Base-by-base conservation (phyloP, 352 stramenopile genomes). In the Globisporangium uncinulatum region DNA sequence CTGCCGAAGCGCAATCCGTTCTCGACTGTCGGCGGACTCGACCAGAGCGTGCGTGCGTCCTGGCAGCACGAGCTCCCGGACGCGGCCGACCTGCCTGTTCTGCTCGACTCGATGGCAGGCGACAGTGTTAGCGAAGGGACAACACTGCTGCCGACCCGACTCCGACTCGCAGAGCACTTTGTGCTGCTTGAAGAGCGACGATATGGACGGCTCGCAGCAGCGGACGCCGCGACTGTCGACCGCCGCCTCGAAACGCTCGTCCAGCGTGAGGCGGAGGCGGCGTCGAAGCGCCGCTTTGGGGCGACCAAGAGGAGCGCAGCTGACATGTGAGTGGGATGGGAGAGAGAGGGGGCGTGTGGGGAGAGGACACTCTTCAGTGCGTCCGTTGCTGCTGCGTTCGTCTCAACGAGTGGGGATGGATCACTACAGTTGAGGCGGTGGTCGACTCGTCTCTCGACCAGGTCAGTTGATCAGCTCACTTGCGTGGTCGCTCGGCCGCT, bases 1-100 rank as follows among this genome's bases (percentile, higher is more conserved):
- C 47, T 92, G 4, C 36, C 53, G 56, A 73, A 79, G 44, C 74
- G 78, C 14, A 90, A 92, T 42, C 82, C 82, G 15, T 88, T 92
- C 46, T 80, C 69, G 32, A 92, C 79, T 2, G 74, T 88, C 41
- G 79, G 79, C 29, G 82, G 79, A 0, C 65, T 92, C 42, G 78
- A 90, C 52, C 64, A 79, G 47, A 85, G 75, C 39, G 84, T 89
- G 74, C 60, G 67, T 9, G 55, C 70, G 14, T 71, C 75, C 56
- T 84, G 74, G 76, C 57, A 74, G 37, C 59, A 61, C n/a, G 74
- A 83, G 54, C 71, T 89, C 42, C 74, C 79, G 0, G 65, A 86
- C 34, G 61, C 77, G 66, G 66, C 70, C 8, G 79, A 89, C 36
- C 29, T 89, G 19, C 68, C 70, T 0, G 74, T 89, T 36, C 50